Percentiles rank a stretch among this genome's conserved stretches.
These are phyloP conservation scores for Syzygium aqueum DNA, from an alignment of 345 rosid species.

Conservation along the genomic window DNA sequence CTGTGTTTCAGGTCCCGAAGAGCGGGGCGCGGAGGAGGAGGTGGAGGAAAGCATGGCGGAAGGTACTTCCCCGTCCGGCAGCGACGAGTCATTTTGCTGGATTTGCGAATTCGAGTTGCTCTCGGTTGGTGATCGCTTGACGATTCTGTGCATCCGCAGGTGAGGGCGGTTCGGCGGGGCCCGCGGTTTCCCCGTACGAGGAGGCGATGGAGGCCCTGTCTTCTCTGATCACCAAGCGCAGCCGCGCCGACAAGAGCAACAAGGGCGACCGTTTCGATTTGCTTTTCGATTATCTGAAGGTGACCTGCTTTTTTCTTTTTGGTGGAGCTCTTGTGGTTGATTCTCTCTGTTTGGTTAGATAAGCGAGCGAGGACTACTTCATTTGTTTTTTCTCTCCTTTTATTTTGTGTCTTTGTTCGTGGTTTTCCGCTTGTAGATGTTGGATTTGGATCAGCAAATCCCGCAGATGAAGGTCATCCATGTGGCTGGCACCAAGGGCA, in stretches of 20 bases:
- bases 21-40: neutral
- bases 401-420: neutral
- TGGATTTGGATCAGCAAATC: constrained; percentile 72
- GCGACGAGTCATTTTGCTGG: neutral
- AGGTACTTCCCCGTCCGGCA: neutral
- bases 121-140: neutral
- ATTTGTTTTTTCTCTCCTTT: neutral
- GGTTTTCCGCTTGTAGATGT: constrained; percentile 32
- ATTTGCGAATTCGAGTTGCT: neutral
- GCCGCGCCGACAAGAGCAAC: constrained; percentile 59
- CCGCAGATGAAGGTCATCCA: constrained; percentile 75
- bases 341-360: neutral
- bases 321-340: neutral
- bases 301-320: neutral
- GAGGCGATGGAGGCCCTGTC: constrained; percentile 72
- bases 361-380: neutral
- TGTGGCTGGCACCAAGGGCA: constrained; percentile 97
- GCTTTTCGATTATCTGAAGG: constrained; percentile 77
- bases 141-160: constrained; percentile 2
- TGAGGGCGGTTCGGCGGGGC: constrained; percentile 17
- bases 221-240: constrained; percentile 76
- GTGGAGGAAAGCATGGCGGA: neutral
- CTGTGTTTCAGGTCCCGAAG: neutral
- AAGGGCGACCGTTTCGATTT: constrained; percentile 62
- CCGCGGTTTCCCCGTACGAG: constrained; percentile 26